phyloP scores from a whole-genome alignment of 208 protist genomes.

The Wallacemonas sp. region DNA sequence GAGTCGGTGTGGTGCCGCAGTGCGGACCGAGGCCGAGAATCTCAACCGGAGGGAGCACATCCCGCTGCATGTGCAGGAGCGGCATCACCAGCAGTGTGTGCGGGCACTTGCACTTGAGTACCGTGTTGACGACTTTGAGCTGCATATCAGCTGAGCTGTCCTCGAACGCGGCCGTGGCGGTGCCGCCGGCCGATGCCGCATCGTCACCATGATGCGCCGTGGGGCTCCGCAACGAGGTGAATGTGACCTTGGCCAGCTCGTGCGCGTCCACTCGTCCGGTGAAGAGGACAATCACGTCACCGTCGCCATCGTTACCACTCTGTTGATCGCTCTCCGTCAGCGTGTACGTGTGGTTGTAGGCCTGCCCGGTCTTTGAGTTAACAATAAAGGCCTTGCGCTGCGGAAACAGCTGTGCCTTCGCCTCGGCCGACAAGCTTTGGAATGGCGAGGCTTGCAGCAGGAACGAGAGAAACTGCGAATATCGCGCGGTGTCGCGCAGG shows the following conservation, averaged over 20 bases:
- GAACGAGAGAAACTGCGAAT: conserved; percentile 61
- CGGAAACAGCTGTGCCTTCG: conserved; percentile 75
- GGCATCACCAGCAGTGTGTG: conserved; percentile 85
- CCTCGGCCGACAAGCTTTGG: conserved; percentile 45
- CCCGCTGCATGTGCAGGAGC: conserved; percentile 46
- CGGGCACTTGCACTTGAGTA: conserved; percentile 90
- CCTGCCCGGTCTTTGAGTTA: conserved; percentile 19
- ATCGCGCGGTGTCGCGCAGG: conserved; percentile 54
- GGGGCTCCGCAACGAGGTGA: conserved; percentile 5
- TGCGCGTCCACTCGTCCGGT: conserved; percentile 42
- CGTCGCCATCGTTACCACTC: conserved; percentile 62
- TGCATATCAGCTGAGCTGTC: conserved; percentile 50
- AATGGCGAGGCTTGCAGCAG: conserved; percentile 84
- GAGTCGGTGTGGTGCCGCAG: conserved; percentile 37
- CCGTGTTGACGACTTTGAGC: conserved; percentile 67
- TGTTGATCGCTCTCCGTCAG: conserved; percentile 36
- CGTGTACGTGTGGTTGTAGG: conserved; percentile 37
- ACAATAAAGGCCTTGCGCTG: conserved; percentile 34
- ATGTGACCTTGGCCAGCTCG: conserved; percentile 19
- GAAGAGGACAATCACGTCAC: conserved; percentile 81
- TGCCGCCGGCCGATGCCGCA: background rate
- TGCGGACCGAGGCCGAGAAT: conserved; percentile 68
- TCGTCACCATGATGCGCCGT: background rate
- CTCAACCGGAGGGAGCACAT: conserved; percentile 50
- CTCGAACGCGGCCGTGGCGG: conserved; percentile 5